Evolutionary conservation across 2,329 filamentous ascomycete genomes (phyloP), one percentile per base, ranked within the genome.

Genomic region (Ophiostoma perfectum): DNA sequence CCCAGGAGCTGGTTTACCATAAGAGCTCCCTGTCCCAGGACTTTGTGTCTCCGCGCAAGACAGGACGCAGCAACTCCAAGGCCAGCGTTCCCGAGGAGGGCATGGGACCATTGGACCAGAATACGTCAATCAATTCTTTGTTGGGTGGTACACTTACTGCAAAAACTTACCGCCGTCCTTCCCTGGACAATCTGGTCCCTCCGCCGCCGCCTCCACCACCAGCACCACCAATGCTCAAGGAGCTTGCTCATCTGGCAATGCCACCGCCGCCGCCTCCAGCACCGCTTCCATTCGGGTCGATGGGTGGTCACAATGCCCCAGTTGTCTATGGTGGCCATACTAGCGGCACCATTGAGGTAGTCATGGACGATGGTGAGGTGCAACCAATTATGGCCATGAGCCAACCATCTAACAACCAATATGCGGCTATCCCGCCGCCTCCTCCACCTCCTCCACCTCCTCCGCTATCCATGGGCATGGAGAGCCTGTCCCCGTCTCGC

Each of bases 261-360:
- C 86, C 86, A 1, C 86, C 86, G 0, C 86, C 87, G 0, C 87
- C 87, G 0, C 87, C 87, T 0, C 86, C 86, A 0, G 82, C 85
- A 0, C 86, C 86, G 0, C 76, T 88, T 4, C 83, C 83, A 0
- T 78, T 81, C 66, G 73, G 78, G 63, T 74, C 78, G 60, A 76
- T 58, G 49, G 39, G 49, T 18, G n/a, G 36, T 2, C 36, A 78
- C 45, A 73, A 75, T 42, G 78, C 62, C 1, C 76, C 78, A 2
- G 77, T 78, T 7, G 74, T 82, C 63, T 80, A 81, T 70, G 76
- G 77, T 44, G 80, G 80, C 1, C 72, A 81, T 16, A 81, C 80
- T 7, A 83, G 84, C 0, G 86, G 83, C 4, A 83, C 86, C 74
- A 88, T 89, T 71, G 86, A 89, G 75, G 87, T 89, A 70, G 85